Conservation (phyloP, 768 basidiomycete species). For the Steccherinum ochraceum region DNA sequence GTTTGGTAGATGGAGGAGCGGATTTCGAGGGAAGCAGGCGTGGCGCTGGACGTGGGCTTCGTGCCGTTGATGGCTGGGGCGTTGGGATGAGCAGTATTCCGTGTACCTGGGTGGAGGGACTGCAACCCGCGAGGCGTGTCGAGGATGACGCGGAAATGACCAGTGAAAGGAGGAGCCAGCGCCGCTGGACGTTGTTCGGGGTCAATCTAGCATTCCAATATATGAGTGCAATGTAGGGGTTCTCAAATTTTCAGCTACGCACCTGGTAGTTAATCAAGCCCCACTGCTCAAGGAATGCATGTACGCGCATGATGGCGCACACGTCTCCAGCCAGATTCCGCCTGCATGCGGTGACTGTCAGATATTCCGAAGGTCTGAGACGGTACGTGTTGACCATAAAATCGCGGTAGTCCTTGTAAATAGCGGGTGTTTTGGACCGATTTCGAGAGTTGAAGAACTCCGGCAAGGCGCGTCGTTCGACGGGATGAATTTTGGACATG, state of each 20-base stretch:
- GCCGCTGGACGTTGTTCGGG: conserved; percentile 93
- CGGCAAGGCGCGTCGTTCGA: conserved; percentile 88
- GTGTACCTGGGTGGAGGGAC: conserved; percentile 82
- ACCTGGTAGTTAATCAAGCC: conserved; percentile 99
- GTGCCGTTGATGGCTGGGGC: conserved; percentile 35
- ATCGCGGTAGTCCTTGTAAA: conserved; percentile 99
- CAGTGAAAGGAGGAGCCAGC: conserved; percentile 94
- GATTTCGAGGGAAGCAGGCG: conserved; percentile 78
- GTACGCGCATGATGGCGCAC: conserved; percentile 97
- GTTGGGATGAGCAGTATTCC: conserved; percentile 37
- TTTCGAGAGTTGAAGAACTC: conserved; percentile 98
- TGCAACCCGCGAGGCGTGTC: conserved; percentile 96
- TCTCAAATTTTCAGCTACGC: conserved; percentile 22
- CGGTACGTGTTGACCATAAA: conserved; percentile 99
- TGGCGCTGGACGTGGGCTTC: conserved; percentile 31
- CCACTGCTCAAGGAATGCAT: conserved; percentile 99
- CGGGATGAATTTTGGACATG: conserved; percentile 87
- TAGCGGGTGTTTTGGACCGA: conserved; percentile 89
- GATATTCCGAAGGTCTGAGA: conserved; percentile 87
- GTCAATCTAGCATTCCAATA: too few species aligned
- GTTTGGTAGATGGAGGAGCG: conserved; percentile 86
- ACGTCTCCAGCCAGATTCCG: conserved; percentile 97
- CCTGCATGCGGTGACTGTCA: conserved; percentile 95
- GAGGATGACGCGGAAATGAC: conserved; percentile 96
- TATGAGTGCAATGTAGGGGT: background rate